Conservation (phyloP, 1,139 yeast genomes). For the Starmera stellimalicola region DNA sequence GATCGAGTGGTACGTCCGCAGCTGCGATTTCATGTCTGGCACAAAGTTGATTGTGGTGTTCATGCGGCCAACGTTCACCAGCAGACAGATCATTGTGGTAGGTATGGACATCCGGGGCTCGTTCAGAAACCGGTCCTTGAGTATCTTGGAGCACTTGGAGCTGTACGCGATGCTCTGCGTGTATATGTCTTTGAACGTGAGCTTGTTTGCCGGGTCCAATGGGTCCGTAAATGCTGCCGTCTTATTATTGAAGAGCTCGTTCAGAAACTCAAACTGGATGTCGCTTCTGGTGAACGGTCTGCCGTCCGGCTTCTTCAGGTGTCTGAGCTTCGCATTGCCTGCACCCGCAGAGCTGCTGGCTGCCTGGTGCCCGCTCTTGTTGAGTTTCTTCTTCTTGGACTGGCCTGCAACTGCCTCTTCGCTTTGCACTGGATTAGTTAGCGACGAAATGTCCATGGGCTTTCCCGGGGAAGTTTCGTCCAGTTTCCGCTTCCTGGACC, state of each 20-base stretch:
- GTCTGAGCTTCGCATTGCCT: conserved; percentile 37
- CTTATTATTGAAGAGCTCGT: conserved; percentile 53
- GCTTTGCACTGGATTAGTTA: neutral
- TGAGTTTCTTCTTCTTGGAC: neutral
- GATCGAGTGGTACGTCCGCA: conserved; percentile 86
- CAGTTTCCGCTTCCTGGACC: neutral
- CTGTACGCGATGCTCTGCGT: conserved; percentile 76
- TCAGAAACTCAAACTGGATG: conserved; percentile 75
- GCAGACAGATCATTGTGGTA: conserved; percentile 72
- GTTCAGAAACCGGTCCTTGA: conserved; percentile 63
- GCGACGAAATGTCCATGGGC: neutral
- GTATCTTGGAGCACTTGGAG: conserved; percentile 71
- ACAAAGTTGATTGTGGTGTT: conserved; percentile 93
- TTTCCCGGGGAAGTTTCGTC: no score
- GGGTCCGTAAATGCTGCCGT: conserved; percentile 50
- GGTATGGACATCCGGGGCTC: conserved; percentile 59
- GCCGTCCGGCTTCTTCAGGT: conserved; percentile 83
- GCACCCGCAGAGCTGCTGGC: neutral
- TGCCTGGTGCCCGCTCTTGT: neutral
- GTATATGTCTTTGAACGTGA: conserved; percentile 82
- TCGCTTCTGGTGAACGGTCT: conserved; percentile 87
- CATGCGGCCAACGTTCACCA: conserved; percentile 89
- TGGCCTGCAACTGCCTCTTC: neutral
- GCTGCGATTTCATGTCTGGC: conserved; percentile 92
- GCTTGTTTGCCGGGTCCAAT: conserved; percentile 20